Conservation (phyloP, 169 alveolate species). For the Eimeria necatrix region DNA sequence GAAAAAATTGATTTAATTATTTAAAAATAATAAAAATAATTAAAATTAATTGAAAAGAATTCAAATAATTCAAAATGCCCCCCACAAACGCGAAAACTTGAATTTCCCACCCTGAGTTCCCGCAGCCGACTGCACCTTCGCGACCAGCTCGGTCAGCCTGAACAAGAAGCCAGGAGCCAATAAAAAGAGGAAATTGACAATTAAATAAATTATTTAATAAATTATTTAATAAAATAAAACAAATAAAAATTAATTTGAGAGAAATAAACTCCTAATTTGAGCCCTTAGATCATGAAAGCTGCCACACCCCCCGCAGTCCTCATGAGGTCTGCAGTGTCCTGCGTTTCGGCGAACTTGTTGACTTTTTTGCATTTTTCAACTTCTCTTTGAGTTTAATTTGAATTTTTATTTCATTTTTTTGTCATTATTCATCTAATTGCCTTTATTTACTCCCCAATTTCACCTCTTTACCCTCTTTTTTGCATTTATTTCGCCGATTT, state of each 20-base stretch:
- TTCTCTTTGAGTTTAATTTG: not conserved
- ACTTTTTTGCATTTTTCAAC: not conserved
- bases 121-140: constrained; percentile 84
- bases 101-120: constrained; percentile 80
- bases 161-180: not conserved
- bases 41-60: not conserved
- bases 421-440: not conserved
- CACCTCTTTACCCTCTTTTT: too few relatives aligned
- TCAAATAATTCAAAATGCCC: not conserved
- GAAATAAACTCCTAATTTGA: not conserved
- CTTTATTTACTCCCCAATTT: not conserved
- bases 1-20: not conserved
- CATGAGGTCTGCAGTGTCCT: not conserved
- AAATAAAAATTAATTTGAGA: not conserved
- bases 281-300: too few relatives aligned
- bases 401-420: not conserved
- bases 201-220: not conserved
- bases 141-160: constrained; percentile 85
- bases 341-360: not conserved
- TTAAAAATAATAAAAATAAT: not conserved
- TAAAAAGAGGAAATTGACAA: not conserved
- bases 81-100: not conserved
- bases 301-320: too few relatives aligned
- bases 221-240: not conserved
- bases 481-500: too few relatives aligned